Percentiles rank a stretch among this genome's conserved stretches.
Conservation (phyloP, 495 filamentous ascomycete genomes). For the Penicillium manginii region DNA sequence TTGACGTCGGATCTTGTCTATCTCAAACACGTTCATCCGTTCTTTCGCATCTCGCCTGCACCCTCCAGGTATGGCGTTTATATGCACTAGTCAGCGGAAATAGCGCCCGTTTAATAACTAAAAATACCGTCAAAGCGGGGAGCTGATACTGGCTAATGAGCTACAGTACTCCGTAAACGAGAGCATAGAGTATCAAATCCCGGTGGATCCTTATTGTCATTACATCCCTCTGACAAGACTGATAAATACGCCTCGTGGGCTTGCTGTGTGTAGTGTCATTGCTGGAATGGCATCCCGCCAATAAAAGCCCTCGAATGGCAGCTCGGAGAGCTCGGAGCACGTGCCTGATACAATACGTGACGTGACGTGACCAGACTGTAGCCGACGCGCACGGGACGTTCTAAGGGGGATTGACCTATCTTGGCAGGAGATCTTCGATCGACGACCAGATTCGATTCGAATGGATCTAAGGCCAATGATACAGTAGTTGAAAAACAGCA, state of each 20-base stretch:
- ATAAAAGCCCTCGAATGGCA: conserved; percentile 7
- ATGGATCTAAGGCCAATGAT: neutral
- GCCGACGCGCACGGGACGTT: conserved; percentile 8
- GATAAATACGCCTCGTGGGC: conserved; percentile 6
- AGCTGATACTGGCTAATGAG: too few relatives aligned
- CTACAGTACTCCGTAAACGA: too few relatives aligned
- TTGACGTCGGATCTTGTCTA: neutral
- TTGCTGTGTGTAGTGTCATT: conserved; percentile 14
- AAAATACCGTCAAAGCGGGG: neutral
- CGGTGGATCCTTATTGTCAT: neutral
- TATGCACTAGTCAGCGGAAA: neutral
- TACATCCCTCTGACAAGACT: conserved; percentile 13
- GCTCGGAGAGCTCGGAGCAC: conserved; percentile 7
- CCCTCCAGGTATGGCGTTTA: too few relatives aligned
- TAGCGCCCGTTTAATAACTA: neutral
- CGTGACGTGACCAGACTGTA: too few relatives aligned
- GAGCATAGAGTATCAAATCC: too few relatives aligned
- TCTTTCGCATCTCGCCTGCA: neutral
- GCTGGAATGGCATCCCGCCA: conserved; percentile 33
- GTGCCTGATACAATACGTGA: conserved; percentile 18
- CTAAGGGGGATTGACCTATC: neutral
- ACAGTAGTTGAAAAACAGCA: too few relatives aligned
- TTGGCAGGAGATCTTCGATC: conserved; percentile 3
- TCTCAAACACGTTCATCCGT: neutral
- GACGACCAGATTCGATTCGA: neutral